Evolutionary conservation across 352 stramenopile species (phyloP).

Genomic region (Phytophthora sansomeana): DNA sequence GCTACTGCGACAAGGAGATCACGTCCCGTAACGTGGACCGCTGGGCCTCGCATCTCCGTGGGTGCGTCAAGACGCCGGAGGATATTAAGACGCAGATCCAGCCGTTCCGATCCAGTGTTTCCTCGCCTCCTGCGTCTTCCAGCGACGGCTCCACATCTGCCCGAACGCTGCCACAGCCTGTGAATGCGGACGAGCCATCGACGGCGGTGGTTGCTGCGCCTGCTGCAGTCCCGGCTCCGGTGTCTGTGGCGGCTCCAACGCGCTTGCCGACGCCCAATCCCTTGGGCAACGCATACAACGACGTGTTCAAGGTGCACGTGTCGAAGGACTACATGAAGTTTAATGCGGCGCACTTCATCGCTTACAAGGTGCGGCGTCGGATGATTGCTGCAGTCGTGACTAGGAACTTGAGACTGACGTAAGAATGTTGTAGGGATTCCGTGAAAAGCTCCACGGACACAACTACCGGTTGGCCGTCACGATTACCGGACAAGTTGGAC

Average conservation of each 20-base stretch:
- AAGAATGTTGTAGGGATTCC: constrained; percentile 85
- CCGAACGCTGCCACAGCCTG: neutral
- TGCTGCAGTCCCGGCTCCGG: neutral
- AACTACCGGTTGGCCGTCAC: constrained; percentile 97
- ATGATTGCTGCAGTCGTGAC: neutral
- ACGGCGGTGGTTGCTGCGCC: neutral
- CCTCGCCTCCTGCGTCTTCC: constrained; percentile 5
- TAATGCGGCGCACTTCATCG: constrained; percentile 91
- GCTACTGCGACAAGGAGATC: constrained; percentile 89
- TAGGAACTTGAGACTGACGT: constrained; percentile 3
- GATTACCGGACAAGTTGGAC: constrained; percentile 84
- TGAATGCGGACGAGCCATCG: constrained; percentile 1
- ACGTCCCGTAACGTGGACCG: constrained; percentile 85
- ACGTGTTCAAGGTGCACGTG: constrained; percentile 90
- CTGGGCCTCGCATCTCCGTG: constrained; percentile 82
- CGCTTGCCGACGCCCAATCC: constrained; percentile 25
- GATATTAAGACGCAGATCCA: constrained; percentile 84
- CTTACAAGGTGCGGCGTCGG: constrained; percentile 77
- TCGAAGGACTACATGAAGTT: constrained; percentile 94
- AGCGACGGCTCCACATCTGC: constrained; percentile 9
- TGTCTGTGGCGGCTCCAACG: constrained; percentile 14
- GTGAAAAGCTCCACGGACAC: constrained; percentile 97
- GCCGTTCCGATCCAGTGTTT: constrained; percentile 43
- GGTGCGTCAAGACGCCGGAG: constrained; percentile 78
- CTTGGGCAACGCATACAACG: constrained; percentile 53